Evolutionary conservation across 169 alveolate species (phyloP).

Genomic region (Cryptosporidium ubiquitum): DNA sequence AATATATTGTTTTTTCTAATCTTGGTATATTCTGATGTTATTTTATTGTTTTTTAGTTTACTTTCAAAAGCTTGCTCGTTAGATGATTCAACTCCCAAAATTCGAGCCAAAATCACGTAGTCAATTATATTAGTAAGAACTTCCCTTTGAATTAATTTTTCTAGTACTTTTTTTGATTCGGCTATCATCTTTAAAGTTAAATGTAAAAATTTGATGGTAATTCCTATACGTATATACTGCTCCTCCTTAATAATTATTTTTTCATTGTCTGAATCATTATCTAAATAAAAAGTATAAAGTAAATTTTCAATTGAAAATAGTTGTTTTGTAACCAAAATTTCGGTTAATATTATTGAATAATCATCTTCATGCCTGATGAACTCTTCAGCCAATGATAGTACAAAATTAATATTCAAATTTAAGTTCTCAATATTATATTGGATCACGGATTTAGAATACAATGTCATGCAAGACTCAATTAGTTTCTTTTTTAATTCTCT

Average conservation of each 20-base stretch:
- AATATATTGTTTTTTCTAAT: not conserved
- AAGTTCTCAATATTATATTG: not conserved
- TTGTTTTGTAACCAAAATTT: not conserved
- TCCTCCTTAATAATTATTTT: not conserved
- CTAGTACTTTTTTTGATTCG: not conserved
- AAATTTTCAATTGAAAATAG: constrained; percentile 8
- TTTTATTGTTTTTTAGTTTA: not conserved
- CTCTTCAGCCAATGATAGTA: not conserved
- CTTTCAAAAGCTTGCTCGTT: not conserved
- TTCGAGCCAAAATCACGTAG: not conserved
- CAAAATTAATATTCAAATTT: not conserved
- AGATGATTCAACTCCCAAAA: not conserved
- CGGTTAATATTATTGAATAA: not conserved
- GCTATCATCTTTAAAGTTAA: constrained; percentile 16
- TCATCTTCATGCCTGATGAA: not conserved
- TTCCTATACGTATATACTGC: not conserved
- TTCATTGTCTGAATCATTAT: not conserved
- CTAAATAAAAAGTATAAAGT: not conserved
- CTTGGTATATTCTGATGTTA: not conserved
- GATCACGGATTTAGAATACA: not conserved
- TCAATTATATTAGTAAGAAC: not conserved
- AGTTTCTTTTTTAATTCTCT: not conserved
- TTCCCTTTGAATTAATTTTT: not conserved
- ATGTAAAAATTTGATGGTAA: constrained; percentile 5
- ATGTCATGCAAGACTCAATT: not conserved